A percentile compares a stretch with the other conserved stretches of the same genome.
Conservation (phyloP, 352 stramenopile species). For the Phytophthora tubulina region DNA sequence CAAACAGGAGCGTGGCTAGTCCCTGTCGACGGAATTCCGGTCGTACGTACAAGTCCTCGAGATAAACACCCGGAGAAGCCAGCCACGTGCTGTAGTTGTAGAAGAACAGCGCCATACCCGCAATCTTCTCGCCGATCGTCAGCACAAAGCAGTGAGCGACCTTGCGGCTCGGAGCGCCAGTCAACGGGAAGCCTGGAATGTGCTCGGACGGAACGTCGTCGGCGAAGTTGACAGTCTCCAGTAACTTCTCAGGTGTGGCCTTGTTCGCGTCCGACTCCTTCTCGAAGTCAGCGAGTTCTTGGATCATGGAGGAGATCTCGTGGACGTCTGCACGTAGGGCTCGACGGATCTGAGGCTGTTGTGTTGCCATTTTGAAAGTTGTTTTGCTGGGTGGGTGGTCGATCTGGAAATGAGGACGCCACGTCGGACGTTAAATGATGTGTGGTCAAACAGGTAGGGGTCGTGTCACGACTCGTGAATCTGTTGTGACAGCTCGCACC, state of each 20-base stretch:
- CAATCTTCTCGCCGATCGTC: constrained; percentile 32
- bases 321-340: constrained; percentile 28
- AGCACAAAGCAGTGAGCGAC: constrained; percentile 41
- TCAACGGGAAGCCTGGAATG: constrained; percentile 28
- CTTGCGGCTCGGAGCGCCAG: constrained; percentile 32
- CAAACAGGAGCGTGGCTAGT: constrained; percentile 37
- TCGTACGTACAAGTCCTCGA: constrained; percentile 38
- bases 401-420: constrained; percentile 26
- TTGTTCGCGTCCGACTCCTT: constrained; percentile 39
- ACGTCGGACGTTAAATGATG: constrained; percentile 20
- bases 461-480: constrained; percentile 6
- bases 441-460: not conserved
- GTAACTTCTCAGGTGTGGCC: constrained; percentile 33
- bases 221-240: constrained; percentile 43
- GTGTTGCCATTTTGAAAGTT: constrained; percentile 16
- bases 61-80: constrained; percentile 34
- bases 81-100: constrained; percentile 48
- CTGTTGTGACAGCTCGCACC: not conserved
- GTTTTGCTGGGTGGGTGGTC: not conserved
- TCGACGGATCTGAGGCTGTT: constrained; percentile 35
- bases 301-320: constrained; percentile 39
- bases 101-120: constrained; percentile 40
- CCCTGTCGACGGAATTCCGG: constrained; percentile 33
- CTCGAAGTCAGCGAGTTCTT: constrained; percentile 43
- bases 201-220: constrained; percentile 23